These are phyloP conservation scores for Buxus sempervirens DNA, from an alignment of 164 flowering plant species.

Conservation along the genomic window DNA sequence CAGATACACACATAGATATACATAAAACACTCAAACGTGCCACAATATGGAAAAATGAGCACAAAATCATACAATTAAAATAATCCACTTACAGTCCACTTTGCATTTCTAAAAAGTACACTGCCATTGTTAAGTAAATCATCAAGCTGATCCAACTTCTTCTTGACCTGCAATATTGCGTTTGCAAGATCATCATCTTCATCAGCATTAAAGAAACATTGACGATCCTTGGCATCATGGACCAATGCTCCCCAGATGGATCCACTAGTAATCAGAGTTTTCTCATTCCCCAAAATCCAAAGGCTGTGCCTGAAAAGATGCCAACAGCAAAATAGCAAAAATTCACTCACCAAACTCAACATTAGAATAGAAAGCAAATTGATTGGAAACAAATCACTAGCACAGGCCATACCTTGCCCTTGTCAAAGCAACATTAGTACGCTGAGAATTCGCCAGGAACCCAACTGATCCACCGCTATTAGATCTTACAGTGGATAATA, in stretches of 20 bases:
- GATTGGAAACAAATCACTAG: neutral
- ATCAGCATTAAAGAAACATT: slow-evolving; percentile 32
- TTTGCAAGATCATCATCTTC: slow-evolving; percentile 32
- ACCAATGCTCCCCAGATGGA: slow-evolving; percentile 41
- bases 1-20: neutral
- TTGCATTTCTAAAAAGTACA: slow-evolving; percentile 41
- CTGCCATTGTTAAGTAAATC: slow-evolving; percentile 58
- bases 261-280: slow-evolving; percentile 25
- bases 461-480: slow-evolving; percentile 45
- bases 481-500: slow-evolving; percentile 56
- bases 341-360: neutral
- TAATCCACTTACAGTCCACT: slow-evolving; percentile 63
- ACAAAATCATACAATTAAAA: neutral
- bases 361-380: neutral
- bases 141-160: slow-evolving; percentile 62
- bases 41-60: neutral
- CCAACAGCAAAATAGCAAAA: neutral
- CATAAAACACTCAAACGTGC: neutral
- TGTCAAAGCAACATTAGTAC: slow-evolving; percentile 63
- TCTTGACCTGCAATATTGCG: slow-evolving; percentile 42
- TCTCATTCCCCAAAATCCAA: slow-evolving; percentile 44
- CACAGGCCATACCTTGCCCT: slow-evolving; percentile 52
- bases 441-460: slow-evolving; percentile 37
- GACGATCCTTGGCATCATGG: slow-evolving; percentile 33
- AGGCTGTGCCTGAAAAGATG: slow-evolving; percentile 31